Conservation (phyloP, 2,329 filamentous ascomycete species). For the Graphilbum sp. region DNA sequence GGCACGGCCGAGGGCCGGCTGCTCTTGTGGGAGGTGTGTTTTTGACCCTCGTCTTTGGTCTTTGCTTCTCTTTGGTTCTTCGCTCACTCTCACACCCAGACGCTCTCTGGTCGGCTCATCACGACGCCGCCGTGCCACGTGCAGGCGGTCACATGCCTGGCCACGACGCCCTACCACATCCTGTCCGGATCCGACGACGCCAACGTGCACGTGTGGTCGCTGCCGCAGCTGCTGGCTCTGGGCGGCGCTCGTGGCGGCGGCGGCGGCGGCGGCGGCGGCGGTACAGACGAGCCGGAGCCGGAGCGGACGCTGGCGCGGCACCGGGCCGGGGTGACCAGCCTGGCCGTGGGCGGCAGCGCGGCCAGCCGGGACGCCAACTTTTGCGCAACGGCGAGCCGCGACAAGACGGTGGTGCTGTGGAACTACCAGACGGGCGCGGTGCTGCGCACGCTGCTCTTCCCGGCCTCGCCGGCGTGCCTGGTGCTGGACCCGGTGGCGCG, state of each 20-base stretch:
- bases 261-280: constrained; percentile 6
- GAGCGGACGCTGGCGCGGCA: constrained; percentile 65
- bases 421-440: constrained; percentile 68
- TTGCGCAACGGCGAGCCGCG: constrained; percentile 66
- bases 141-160: constrained; percentile 63
- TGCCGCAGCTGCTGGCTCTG: constrained; percentile 53
- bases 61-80: constrained; percentile 7
- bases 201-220: constrained; percentile 82
- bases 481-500: constrained; percentile 69
- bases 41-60: background rate
- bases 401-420: constrained; percentile 86
- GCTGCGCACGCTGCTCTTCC: constrained; percentile 68
- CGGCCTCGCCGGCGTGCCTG: constrained; percentile 54
- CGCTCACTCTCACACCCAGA: constrained; percentile 23
- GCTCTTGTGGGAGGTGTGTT: constrained; percentile 78
- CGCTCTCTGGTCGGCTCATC: constrained; percentile 58
- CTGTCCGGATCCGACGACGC: constrained; percentile 73
- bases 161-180: constrained; percentile 53
- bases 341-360: constrained; percentile 47
- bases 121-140: constrained; percentile 65
- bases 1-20: constrained; percentile 76
- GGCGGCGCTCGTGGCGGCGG: background rate
- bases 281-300: constrained; percentile 40
- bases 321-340: constrained; percentile 52
- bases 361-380: constrained; percentile 53